Evolutionary conservation across 2,329 filamentous ascomycete species (phyloP).

Genomic region (Hypoxylon sp.): DNA sequence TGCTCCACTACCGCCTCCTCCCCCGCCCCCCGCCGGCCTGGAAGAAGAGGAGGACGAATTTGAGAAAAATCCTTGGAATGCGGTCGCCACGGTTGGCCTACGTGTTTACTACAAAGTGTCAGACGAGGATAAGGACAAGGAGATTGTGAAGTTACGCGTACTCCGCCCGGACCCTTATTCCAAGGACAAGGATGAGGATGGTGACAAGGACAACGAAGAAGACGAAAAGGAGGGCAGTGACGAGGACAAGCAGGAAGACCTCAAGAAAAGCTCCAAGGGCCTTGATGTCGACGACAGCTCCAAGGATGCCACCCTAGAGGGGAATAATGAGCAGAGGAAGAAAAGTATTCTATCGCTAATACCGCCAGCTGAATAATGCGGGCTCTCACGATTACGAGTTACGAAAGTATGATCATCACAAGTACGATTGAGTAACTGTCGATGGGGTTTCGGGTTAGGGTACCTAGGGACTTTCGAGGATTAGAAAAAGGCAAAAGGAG

Average conservation of each 20-base stretch:
- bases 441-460: neutral
- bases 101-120: slow-evolving; percentile 70
- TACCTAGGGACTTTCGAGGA: neutral
- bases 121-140: slow-evolving; percentile 53
- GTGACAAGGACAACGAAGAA: slow-evolving; percentile 43
- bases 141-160: slow-evolving; percentile 59
- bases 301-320: slow-evolving; percentile 55
- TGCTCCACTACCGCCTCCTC: slow-evolving; percentile 45
- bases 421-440: slow-evolving; percentile 1
- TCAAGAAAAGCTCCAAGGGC: slow-evolving; percentile 58
- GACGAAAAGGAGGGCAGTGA: slow-evolving; percentile 45
- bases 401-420: slow-evolving; percentile 3
- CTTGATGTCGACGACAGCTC: slow-evolving; percentile 58
- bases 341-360: slow-evolving; percentile 52
- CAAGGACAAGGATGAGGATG: slow-evolving; percentile 48
- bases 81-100: slow-evolving; percentile 72
- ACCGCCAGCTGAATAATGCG: slow-evolving; percentile 22
- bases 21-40: slow-evolving; percentile 58
- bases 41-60: slow-evolving; percentile 65
- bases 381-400: slow-evolving; percentile 14
- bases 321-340: slow-evolving; percentile 50
- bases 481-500: neutral
- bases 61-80: slow-evolving; percentile 73
- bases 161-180: slow-evolving; percentile 58
- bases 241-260: slow-evolving; percentile 46